These are phyloP conservation scores for Smallanthus sonchifolius DNA, from an alignment of 129 eudicot species.

Conservation along the genomic window DNA sequence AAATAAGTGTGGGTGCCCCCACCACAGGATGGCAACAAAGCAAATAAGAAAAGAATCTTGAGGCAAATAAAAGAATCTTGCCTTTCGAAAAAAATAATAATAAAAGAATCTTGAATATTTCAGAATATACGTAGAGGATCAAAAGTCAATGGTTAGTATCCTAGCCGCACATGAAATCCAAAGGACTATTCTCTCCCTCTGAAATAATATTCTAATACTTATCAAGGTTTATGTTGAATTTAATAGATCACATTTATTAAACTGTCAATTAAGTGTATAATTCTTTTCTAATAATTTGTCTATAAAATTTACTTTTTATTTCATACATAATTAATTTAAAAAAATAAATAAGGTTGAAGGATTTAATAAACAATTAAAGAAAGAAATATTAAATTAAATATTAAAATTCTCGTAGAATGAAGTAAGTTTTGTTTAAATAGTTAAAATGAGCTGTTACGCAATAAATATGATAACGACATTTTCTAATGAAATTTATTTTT, in stretches of 20 bases:
- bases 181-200: slow-evolving; percentile 14
- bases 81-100: no score
- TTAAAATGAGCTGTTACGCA: neutral
- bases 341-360: no score
- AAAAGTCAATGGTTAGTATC: slow-evolving; percentile 34
- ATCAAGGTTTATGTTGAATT: neutral
- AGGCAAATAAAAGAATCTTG: slow-evolving; percentile 7
- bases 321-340: neutral
- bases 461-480: no score
- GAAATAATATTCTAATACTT: neutral
- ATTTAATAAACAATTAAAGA: no score
- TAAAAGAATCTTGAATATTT: slow-evolving; percentile 33
- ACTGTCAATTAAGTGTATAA: neutral
- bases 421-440: neutral
- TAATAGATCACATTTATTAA: neutral
- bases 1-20: neutral
- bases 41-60: slow-evolving; percentile 23
- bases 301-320: neutral
- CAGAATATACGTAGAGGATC: slow-evolving; percentile 26
- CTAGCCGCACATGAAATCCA: slow-evolving; percentile 29
- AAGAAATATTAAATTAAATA: neutral
- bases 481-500: no score
- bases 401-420: neutral
- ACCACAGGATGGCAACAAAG: slow-evolving; percentile 16
- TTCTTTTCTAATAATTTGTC: neutral